Percentiles rank a stretch among this genome's conserved stretches.
Conservation (phyloP, 106 monocot species). For the Dendrobium huoshanense region DNA sequence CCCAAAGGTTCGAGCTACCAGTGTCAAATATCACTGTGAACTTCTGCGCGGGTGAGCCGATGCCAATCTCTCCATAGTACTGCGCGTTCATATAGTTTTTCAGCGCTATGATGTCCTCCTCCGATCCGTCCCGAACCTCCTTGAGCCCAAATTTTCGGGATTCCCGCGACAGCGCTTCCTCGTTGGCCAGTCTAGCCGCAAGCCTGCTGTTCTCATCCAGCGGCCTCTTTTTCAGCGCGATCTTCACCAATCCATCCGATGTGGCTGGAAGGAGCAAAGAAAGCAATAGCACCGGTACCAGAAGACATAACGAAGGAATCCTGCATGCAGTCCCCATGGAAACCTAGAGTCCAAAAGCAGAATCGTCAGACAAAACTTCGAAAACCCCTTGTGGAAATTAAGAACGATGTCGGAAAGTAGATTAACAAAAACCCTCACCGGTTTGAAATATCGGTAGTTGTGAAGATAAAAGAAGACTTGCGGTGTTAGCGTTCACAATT, state of each 20-base stretch:
- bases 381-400: too few species aligned
- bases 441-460: too few species aligned
- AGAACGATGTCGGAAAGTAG: too few species aligned
- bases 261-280: constrained; percentile 22
- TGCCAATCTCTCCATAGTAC: constrained; percentile 92
- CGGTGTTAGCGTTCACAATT: too few species aligned
- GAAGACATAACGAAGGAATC: constrained; percentile 2
- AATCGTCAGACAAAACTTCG: too few species aligned
- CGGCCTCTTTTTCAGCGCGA: constrained; percentile 68
- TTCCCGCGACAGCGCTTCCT: constrained; percentile 15
- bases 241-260: constrained; percentile 51
- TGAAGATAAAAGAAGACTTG: too few species aligned
- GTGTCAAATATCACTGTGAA: constrained; percentile 97
- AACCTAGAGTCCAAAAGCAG: too few species aligned
- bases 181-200: constrained; percentile 16
- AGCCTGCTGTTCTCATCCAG: constrained; percentile 48
- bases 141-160: constrained; percentile 15
- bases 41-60: constrained; percentile 77
- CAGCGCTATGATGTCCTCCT: constrained; percentile 52
- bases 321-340: constrained; percentile 26
- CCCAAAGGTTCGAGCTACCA: constrained; percentile 93
- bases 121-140: constrained; percentile 19
- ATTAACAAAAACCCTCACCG: too few species aligned
- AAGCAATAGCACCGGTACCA: constrained; percentile 27
- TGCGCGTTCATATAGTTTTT: constrained; percentile 99